Evolutionary conservation across 2,329 filamentous ascomycete species (phyloP).

Genomic region (Talaromyces sp.): DNA sequence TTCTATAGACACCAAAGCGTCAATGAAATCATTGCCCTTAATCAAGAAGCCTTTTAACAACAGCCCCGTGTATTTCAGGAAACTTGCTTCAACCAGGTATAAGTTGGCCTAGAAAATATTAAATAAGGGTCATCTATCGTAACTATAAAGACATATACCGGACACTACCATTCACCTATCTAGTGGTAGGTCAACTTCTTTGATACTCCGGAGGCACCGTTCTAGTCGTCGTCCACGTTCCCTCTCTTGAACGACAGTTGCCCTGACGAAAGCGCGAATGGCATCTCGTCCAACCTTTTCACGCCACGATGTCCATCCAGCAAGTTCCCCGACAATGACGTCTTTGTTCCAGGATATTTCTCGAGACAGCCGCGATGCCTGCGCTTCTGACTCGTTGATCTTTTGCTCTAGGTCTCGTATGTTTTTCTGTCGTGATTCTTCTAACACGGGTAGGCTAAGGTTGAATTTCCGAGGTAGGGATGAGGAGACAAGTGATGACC

Average conservation of each 20-base stretch:
- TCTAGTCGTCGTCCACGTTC: constrained; percentile 75
- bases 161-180: background rate
- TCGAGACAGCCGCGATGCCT: constrained; percentile 68
- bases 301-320: constrained; percentile 89
- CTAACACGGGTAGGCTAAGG: constrained; percentile 53
- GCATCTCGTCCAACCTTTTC: constrained; percentile 71
- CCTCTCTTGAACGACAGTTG: constrained; percentile 75
- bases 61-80: background rate
- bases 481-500: constrained; percentile 66
- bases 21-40: background rate
- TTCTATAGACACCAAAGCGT: background rate
- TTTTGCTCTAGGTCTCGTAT: constrained; percentile 82
- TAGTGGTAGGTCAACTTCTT: constrained; percentile 16
- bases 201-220: constrained; percentile 66
- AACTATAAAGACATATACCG: background rate
- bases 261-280: constrained; percentile 69
- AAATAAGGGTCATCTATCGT: background rate
- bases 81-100: background rate
- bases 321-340: constrained; percentile 84
- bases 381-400: constrained; percentile 63
- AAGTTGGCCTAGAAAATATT: background rate
- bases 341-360: constrained; percentile 91
- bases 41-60: background rate
- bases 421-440: constrained; percentile 78
- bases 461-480: constrained; percentile 44